Evolutionary conservation across 164 flowering plant species (phyloP).

Genomic region (Magnolia changhungtana): DNA sequence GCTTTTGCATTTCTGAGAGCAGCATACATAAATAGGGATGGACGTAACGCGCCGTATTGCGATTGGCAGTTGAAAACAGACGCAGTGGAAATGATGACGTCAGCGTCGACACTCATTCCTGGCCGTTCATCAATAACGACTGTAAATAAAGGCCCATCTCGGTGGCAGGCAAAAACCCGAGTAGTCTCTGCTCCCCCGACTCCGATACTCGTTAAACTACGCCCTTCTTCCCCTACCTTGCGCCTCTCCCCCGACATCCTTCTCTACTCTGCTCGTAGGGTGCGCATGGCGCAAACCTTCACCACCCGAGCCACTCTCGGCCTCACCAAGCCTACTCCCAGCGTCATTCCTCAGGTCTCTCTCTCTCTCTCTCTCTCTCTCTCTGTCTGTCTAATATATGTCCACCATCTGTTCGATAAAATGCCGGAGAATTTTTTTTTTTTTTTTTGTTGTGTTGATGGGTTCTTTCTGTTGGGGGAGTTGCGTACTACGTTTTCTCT

Average conservation of each 20-base stretch:
- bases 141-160: too few species aligned
- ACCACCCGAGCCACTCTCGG: slow-evolving; percentile 37
- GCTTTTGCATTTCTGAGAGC: too few species aligned
- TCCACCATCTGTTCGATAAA: neutral
- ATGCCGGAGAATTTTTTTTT: neutral
- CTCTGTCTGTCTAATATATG: neutral
- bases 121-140: too few species aligned
- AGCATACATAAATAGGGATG: too few species aligned
- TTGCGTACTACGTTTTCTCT: neutral
- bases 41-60: too few species aligned
- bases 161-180: too few species aligned
- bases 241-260: neutral
- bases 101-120: too few species aligned
- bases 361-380: too few species aligned
- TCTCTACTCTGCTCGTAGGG: slow-evolving; percentile 8
- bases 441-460: neutral
- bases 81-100: too few species aligned
- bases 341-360: slow-evolving; percentile 33
- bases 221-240: neutral
- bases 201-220: neutral
- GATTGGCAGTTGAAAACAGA: too few species aligned
- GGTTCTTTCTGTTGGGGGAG: neutral
- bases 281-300: slow-evolving; percentile 31
- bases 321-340: slow-evolving; percentile 36
- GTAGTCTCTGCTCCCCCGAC: too few species aligned